Evolutionary conservation across 2,329 filamentous ascomycete species (phyloP).

Genomic region (Colletotrichum sp.): DNA sequence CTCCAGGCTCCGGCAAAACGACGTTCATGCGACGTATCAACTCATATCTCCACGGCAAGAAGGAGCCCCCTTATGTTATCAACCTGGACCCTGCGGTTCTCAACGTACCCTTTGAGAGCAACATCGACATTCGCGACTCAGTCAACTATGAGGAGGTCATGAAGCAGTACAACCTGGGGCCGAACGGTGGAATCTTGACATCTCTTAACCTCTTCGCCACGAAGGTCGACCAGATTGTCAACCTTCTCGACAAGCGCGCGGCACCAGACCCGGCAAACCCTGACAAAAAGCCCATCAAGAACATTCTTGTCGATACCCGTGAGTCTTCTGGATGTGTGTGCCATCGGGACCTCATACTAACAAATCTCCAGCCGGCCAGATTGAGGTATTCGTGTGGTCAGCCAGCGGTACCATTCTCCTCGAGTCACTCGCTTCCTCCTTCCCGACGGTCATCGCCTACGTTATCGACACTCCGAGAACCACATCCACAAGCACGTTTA

Average conservation of each 20-base stretch:
- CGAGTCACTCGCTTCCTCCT: constrained; percentile 89
- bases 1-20: constrained; percentile 92
- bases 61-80: constrained; percentile 88
- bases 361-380: constrained; percentile 73
- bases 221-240: constrained; percentile 95
- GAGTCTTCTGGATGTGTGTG: constrained; percentile 15
- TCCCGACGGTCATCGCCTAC: constrained; percentile 97
- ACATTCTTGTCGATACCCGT: constrained; percentile 91
- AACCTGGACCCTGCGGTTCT: constrained; percentile 97
- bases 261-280: constrained; percentile 65
- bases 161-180: constrained; percentile 98
- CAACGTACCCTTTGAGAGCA: constrained; percentile 91
- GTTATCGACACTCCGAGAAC: constrained; percentile 96
- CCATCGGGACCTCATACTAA: background rate
- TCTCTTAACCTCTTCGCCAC: constrained; percentile 96
- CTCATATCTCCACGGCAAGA: constrained; percentile 83
- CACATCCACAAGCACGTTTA: constrained; percentile 93
- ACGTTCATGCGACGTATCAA: constrained; percentile 99
- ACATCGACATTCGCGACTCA: constrained; percentile 98
- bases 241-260: constrained; percentile 87
- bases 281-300: constrained; percentile 69
- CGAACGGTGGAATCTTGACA: constrained; percentile 96
- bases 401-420: constrained; percentile 93
- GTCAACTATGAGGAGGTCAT: constrained; percentile 99
- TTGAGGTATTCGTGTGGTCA: constrained; percentile 99